Evolutionary conservation across 2,329 filamentous ascomycete genomes (phyloP), one percentile per base, ranked within the genome.

Genomic region (Diaporthe eres): DNA sequence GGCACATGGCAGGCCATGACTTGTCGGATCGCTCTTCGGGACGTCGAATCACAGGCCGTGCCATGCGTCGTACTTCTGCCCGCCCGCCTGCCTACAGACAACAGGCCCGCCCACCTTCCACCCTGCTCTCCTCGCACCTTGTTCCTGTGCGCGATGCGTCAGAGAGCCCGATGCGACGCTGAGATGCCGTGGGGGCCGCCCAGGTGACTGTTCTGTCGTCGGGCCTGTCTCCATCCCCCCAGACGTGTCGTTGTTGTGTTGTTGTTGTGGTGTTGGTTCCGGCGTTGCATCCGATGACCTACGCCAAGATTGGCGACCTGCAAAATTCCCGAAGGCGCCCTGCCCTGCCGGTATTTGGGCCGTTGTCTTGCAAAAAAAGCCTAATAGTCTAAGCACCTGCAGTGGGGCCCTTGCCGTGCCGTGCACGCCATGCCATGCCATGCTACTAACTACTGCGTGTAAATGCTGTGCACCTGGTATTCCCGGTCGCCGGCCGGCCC

Each of bases 341-440:
- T 73, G 58, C 71, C 71, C n/a, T 73, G 71, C 47, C 71, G 71
- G 58, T 65, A 73, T 44, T 65, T 73, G 42, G 71, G 55, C 53
- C 17, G 58, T 15, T 65, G 51, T 71, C 68, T 60, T 39, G 17
- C 34, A 22, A 39, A 31, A 31, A 22, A n/a, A 39, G 13, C 28
- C 42, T 47, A 47, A 34, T 65, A 31, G 61, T 49, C 44, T 63
- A 39, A 60, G 55, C 44, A 63, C 60, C 37, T 37, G 71, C 57
- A 44, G 51, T 71, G 42, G 68, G 47, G 57, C 57, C 60, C 55
- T 25, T 63, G 53, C 53, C 31, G 39, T 37, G 55, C 47, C 65
- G 47, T 53, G 65, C 47, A 31, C 39, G 65, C 47, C 28, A 34
- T 39, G 17, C 60, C 25, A 25, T 55, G 51, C 53, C 53, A 28